A percentile compares a stretch with the other conserved stretches of the same genome.
Conservation (phyloP, 257 asterid genomes). For the Nyctanthes arbortristis region DNA sequence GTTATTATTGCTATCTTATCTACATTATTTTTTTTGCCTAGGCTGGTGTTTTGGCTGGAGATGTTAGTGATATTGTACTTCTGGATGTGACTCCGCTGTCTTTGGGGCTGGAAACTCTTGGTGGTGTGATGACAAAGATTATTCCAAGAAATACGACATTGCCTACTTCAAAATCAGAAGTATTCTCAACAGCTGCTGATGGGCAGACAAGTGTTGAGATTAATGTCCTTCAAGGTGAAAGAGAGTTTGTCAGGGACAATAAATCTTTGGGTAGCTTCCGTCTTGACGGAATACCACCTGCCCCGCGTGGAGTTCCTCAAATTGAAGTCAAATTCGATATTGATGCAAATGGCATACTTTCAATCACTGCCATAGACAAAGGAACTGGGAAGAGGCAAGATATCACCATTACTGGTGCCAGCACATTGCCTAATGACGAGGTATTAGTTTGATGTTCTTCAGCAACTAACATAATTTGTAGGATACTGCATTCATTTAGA, state of each 20-base stretch:
- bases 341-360: conserved; percentile 37
- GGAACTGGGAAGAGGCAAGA: conserved; percentile 25
- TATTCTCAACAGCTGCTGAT: conserved; percentile 38
- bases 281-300: conserved; percentile 35
- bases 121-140: conserved; percentile 36
- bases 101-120: conserved; percentile 36
- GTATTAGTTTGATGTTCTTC: not conserved
- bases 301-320: conserved; percentile 37
- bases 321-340: conserved; percentile 39
- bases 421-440: not conserved
- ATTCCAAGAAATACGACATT: conserved; percentile 38
- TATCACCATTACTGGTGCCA: conserved; percentile 21
- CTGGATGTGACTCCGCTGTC: conserved; percentile 40
- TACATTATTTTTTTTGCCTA: not conserved
- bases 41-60: conserved; percentile 29
- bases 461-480: not conserved
- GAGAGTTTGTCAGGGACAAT: conserved; percentile 32
- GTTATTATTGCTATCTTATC: not conserved
- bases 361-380: conserved; percentile 25
- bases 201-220: conserved; percentile 34
- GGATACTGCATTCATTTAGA: not conserved
- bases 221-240: conserved; percentile 36
- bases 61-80: conserved; percentile 27
- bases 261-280: conserved; percentile 34
- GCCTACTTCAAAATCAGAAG: conserved; percentile 34